phyloP scores from a whole-genome alignment of 768 basidiomycete species.

The Tricholomella constricta region DNA sequence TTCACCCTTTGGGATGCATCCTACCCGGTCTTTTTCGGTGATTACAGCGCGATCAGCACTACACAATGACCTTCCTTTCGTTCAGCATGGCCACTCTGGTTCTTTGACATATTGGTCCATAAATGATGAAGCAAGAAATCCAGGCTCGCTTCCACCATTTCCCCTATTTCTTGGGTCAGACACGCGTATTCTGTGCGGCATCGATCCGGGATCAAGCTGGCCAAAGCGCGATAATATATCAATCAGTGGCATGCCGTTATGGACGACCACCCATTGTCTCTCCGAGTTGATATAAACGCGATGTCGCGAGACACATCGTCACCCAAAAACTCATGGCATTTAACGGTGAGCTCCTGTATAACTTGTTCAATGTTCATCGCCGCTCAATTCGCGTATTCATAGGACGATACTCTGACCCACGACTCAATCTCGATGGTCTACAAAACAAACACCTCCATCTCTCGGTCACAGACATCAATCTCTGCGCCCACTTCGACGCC shows the following conservation, averaged over 20 bases:
- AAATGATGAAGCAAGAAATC: not conserved
- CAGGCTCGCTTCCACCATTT: no score
- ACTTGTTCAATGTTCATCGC: no score
- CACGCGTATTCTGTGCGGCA: not conserved
- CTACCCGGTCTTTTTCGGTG: not conserved
- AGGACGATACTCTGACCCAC: not conserved
- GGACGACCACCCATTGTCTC: not conserved
- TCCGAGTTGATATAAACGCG: not conserved
- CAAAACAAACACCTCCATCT: not conserved
- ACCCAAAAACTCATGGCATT: not conserved
- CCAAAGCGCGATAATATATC: not conserved
- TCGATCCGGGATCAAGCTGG: not conserved
- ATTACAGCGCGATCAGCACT: no score
- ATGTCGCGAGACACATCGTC: not conserved
- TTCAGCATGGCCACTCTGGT: not conserved
- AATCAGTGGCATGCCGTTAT: not conserved
- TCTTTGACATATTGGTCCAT: not conserved
- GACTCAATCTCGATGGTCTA: slow-evolving; percentile 3
- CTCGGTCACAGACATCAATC: slow-evolving; percentile 18
- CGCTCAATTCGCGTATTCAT: not conserved
- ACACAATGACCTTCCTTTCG: not conserved
- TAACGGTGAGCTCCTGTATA: not conserved
- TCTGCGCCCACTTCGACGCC: slow-evolving; percentile 16
- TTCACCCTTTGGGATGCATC: not conserved
- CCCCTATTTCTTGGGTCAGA: no score